Percentiles rank a stretch among this genome's conserved stretches.
Evolutionary conservation across 306 rosid species (phyloP).

Genomic region (Alnus rubra): DNA sequence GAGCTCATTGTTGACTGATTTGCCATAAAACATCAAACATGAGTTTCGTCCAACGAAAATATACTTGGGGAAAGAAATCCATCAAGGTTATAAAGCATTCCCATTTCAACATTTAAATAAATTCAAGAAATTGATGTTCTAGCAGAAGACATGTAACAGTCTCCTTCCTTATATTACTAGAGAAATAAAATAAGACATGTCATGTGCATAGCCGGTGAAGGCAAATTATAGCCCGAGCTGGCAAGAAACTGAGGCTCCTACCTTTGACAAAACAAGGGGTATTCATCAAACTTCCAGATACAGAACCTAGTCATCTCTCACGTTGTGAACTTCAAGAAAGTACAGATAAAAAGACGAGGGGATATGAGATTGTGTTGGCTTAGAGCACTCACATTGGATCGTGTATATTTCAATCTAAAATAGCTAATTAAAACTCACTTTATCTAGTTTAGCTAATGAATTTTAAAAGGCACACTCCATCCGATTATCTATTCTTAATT

Average conservation of each 20-base stretch:
- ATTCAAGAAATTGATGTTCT: background rate
- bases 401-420: no score
- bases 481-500: no score
- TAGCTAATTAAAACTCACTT: no score
- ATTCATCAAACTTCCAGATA: background rate
- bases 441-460: no score
- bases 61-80: background rate
- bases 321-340: background rate
- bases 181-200: no score
- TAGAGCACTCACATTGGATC: no score
- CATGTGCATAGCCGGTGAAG: no score
- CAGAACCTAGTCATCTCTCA: background rate
- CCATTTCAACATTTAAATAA: background rate
- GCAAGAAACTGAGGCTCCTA: background rate
- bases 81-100: background rate
- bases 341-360: background rate
- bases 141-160: background rate
- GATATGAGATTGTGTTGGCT: background rate
- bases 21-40: slow-evolving; percentile 7
- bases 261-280: background rate
- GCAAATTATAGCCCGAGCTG: background rate
- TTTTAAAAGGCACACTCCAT: no score
- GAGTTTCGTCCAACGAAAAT: background rate
- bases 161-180: no score
- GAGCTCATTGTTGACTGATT: slow-evolving; percentile 47